phyloP scores from a whole-genome alignment of 1,139 yeast genomes.

The Debaryomyces udenii region DNA sequence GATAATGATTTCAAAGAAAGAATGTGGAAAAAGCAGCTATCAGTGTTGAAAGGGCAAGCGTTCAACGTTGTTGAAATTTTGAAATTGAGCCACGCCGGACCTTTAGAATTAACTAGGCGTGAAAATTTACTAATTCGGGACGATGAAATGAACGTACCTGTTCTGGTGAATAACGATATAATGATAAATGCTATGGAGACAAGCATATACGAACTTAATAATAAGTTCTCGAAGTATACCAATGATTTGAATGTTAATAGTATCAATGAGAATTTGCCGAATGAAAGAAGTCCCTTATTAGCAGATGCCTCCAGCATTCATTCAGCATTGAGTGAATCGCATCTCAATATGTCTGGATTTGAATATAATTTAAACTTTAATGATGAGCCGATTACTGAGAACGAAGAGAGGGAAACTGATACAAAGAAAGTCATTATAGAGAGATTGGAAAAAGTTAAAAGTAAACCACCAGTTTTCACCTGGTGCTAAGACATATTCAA shows the following conservation, averaged over 20 bases:
- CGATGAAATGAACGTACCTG: constrained; percentile 62
- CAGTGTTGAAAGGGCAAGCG: constrained; percentile 78
- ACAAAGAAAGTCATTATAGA: constrained; percentile 60
- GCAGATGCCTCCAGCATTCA: constrained; percentile 6
- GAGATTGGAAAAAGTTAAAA: constrained; percentile 57
- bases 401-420: constrained; percentile 21
- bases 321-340: constrained; percentile 8
- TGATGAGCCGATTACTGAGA: constrained; percentile 12
- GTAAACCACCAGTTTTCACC: constrained; percentile 67
- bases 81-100: constrained; percentile 62
- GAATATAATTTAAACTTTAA: constrained; percentile 21
- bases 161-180: constrained; percentile 17
- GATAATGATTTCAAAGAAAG: constrained; percentile 67
- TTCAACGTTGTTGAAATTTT: constrained; percentile 72
- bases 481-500: constrained; percentile 51
- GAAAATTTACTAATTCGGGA: constrained; percentile 63
- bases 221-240: neutral
- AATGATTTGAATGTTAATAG: neutral
- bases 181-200: constrained; percentile 23
- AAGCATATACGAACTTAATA: constrained; percentile 22
- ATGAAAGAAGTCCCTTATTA: constrained; percentile 15
- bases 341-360: constrained; percentile 24
- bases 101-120: constrained; percentile 65
- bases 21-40: constrained; percentile 70
- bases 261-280: constrained; percentile 5